These are phyloP conservation scores for Ballota nigra DNA, from an alignment of 257 asterid species.

Conservation along the genomic window DNA sequence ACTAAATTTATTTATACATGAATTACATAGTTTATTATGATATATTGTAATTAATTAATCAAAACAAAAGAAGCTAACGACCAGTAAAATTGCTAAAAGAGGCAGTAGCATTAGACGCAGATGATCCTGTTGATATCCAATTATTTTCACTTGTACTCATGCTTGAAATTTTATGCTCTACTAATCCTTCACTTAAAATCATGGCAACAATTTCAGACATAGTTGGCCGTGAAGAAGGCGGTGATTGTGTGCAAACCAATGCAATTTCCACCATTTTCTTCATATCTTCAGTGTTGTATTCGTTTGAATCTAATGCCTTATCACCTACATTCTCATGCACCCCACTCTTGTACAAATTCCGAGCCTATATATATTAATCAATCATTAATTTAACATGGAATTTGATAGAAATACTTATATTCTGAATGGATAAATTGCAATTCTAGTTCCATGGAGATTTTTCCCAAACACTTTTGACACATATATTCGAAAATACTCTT, in stretches of 20 bases:
- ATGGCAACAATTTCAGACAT: slow-evolving; percentile 78
- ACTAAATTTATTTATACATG: too few relatives aligned
- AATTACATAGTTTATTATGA: too few relatives aligned
- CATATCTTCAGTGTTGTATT: slow-evolving; percentile 43
- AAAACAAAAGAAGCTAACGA: slow-evolving; percentile 24
- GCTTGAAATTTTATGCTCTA: background rate
- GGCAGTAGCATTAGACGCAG: slow-evolving; percentile 44
- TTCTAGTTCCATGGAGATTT: too few relatives aligned
- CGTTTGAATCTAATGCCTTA: slow-evolving; percentile 45
- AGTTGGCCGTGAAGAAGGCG: slow-evolving; percentile 63
- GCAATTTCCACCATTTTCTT: slow-evolving; percentile 71
- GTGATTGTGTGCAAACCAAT: slow-evolving; percentile 65
- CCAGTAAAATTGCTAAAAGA: slow-evolving; percentile 53
- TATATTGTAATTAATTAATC: too few relatives aligned
- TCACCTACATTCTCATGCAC: slow-evolving; percentile 55
- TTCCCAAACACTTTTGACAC: too few relatives aligned
- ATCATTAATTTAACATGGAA: background rate
- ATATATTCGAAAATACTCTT: too few relatives aligned
- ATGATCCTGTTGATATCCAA: slow-evolving; percentile 28
- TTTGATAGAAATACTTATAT: background rate
- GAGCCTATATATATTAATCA: slow-evolving; percentile 45
- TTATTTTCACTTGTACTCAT: background rate
- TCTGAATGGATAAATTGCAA: too few relatives aligned
- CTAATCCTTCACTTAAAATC: slow-evolving; percentile 48
- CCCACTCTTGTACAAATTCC: slow-evolving; percentile 60